These are phyloP conservation scores for Sarocladium strictum DNA, from an alignment of 2,329 filamentous ascomycete species.

Conservation along the genomic window DNA sequence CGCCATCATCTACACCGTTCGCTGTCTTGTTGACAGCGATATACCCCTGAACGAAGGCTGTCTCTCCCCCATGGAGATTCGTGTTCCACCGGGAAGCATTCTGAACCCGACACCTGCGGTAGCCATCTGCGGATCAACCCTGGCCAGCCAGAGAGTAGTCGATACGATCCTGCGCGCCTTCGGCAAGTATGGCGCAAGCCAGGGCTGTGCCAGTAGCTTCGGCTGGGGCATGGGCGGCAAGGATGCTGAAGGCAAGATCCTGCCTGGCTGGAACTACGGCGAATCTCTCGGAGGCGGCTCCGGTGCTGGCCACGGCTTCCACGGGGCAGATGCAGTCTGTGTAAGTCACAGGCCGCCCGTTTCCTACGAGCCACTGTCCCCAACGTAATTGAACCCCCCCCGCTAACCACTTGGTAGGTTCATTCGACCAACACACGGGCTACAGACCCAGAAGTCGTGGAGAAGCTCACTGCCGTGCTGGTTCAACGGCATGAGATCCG, in stretches of 20 bases:
- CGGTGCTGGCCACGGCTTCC: constrained; percentile 23
- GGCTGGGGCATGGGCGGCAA: constrained; percentile 28
- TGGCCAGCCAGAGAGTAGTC: constrained; percentile 26
- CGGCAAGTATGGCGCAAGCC: constrained; percentile 18
- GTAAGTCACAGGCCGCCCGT: no score
- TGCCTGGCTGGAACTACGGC: constrained; percentile 22
- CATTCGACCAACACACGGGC: constrained; percentile 28
- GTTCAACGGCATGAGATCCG: constrained; percentile 25
- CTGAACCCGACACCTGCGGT: no score
- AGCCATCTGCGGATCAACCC: constrained; percentile 29
- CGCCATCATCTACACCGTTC: constrained; percentile 32
- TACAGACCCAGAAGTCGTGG: constrained; percentile 27
- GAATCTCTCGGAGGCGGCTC: constrained; percentile 28
- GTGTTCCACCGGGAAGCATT: constrained; percentile 25
- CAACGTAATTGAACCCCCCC: no score
- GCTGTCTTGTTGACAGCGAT: constrained; percentile 27
- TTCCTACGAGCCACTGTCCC: no score
- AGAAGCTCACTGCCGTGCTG: constrained; percentile 28
- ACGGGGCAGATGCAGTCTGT: no score
- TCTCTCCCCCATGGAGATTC: constrained; percentile 26
- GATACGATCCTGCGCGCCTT: constrained; percentile 28
- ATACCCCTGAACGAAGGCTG: constrained; percentile 35
- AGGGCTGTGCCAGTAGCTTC: constrained; percentile 27
- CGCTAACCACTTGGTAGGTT: constrained; percentile 20
- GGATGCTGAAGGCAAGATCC: constrained; percentile 19